Conservation (phyloP, 805 yeast species). For the Ogataea polymorpha region DNA sequence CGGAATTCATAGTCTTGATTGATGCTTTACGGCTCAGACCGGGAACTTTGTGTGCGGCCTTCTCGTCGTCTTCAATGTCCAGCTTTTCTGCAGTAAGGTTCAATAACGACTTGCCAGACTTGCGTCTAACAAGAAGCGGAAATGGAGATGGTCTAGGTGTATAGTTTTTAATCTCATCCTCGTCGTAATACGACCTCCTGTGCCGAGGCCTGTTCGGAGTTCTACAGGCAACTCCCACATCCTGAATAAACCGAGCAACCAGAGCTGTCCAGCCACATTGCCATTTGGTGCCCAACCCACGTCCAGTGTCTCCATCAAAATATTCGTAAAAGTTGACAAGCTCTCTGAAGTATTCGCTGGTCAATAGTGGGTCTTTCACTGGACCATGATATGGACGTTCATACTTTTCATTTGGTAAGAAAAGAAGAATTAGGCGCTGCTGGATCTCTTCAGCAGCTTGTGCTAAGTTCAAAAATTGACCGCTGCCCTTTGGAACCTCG, state of each 20-base stretch:
- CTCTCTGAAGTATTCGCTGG: conserved; percentile 73
- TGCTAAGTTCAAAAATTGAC: conserved; percentile 70
- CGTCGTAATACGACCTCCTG: conserved; percentile 28
- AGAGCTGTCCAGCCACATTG: conserved; percentile 97
- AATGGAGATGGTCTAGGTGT: conserved; percentile 41
- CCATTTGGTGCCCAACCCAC: conserved; percentile 91
- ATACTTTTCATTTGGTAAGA: conserved; percentile 59
- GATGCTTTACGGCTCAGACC: conserved; percentile 33
- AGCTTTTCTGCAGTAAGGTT: conserved; percentile 64
- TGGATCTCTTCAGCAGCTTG: conserved; percentile 89
- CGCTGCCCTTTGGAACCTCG: conserved; percentile 85
- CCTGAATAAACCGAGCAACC: conserved; percentile 88
- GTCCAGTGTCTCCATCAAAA: conserved; percentile 91
- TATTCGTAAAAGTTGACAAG: conserved; percentile 79
- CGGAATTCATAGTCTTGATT: conserved; percentile 27
- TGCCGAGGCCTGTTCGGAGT: conserved; percentile 38
- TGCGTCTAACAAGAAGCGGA: conserved; percentile 51
- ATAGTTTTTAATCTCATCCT: conserved; percentile 39
- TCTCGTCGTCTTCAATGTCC: conserved; percentile 65
- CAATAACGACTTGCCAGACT: conserved; percentile 70
- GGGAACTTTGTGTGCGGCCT: conserved; percentile 30
- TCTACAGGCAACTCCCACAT: conserved; percentile 72
- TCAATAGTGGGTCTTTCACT: conserved; percentile 42
- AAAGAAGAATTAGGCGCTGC: conserved; percentile 76
- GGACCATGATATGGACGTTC: conserved; percentile 78